Conservation (phyloP, 495 filamentous ascomycete species). For the Podospora pseudoanserina region DNA sequence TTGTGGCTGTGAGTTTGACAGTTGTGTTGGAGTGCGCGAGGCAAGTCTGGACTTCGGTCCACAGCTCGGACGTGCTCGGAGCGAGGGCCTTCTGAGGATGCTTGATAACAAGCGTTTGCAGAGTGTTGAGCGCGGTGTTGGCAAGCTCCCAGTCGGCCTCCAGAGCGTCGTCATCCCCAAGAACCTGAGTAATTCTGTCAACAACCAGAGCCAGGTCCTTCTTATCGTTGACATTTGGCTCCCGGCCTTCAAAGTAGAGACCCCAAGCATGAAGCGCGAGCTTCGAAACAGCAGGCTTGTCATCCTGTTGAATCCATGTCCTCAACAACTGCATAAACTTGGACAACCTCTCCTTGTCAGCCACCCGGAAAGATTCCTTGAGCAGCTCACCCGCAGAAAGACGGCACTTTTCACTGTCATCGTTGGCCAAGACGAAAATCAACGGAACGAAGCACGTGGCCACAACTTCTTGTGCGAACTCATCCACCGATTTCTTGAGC, state of each 20-base stretch:
- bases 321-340: slow-evolving; percentile 65
- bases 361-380: slow-evolving; percentile 73
- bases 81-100: slow-evolving; percentile 61
- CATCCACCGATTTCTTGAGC: slow-evolving; percentile 73
- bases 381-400: slow-evolving; percentile 76
- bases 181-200: slow-evolving; percentile 43
- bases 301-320: slow-evolving; percentile 71
- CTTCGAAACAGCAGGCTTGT: slow-evolving; percentile 63
- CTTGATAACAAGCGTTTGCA: slow-evolving; percentile 63
- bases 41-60: slow-evolving; percentile 61
- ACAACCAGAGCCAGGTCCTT: slow-evolving; percentile 54
- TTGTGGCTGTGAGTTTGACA: slow-evolving; percentile 72
- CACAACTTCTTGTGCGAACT: slow-evolving; percentile 76
- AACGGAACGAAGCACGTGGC: slow-evolving; percentile 81
- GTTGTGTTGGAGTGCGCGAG: slow-evolving; percentile 69
- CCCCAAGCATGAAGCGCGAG: slow-evolving; percentile 75
- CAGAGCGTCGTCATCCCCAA: slow-evolving; percentile 46
- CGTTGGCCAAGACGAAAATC: slow-evolving; percentile 79
- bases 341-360: slow-evolving; percentile 66
- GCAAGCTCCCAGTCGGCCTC: slow-evolving; percentile 72
- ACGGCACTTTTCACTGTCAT: slow-evolving; percentile 80
- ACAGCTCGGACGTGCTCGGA: slow-evolving; percentile 53
- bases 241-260: slow-evolving; percentile 72
- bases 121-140: slow-evolving; percentile 66
- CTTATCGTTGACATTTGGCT: slow-evolving; percentile 50